Evolutionary conservation across 2,329 filamentous ascomycete genomes (phyloP), one percentile per base, ranked within the genome.

Genomic region (Stagonosporopsis tanaceti): DNA sequence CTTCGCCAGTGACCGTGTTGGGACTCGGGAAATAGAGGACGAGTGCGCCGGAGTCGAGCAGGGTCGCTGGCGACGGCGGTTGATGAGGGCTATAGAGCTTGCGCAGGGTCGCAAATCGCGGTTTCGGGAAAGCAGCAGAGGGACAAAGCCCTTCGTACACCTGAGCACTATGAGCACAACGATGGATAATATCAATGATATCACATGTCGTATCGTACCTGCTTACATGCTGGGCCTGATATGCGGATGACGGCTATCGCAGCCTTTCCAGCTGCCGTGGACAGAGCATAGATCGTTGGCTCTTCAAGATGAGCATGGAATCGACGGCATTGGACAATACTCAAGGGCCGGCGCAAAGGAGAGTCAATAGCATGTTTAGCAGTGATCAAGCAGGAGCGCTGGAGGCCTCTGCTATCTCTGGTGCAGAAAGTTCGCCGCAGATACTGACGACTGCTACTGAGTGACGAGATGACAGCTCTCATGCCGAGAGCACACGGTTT

Each of bases 241-340:
- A 97, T 83, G 14, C 95, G 87, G 50, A 98, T 87, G 34, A 98
- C 88, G 1, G 94, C 94, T 73, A 99, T 97, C 1, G 93, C 95
- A 40, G 92, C 93, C 72, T 88, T 88, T 1, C 94, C 95, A 11
- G 89, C 82, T 0, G 92, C 92, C 0, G 93, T 96, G 0, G 94
- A 97, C 0, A 98, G 80, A 0, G 95, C 95, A 76, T 96, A 98
- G 50, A 99, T 96, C 1, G 94, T 98, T 15, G 70, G 68, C 12
- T 74, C 73, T 8, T 68, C 57, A 17, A 58, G 30, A 12, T 17
- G 25, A 15, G 52, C 27, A 52, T 73, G 66, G 48, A 64, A 60
- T 2, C 41, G 34, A 27, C 65, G 65, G 25, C 24, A 40, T 30
- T 60, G 63, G 3, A 14, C 27, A 17, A 34, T 35, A 34, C 59